Conservation (phyloP, 257 asterid species). For the Solanum sparsipilum region DNA sequence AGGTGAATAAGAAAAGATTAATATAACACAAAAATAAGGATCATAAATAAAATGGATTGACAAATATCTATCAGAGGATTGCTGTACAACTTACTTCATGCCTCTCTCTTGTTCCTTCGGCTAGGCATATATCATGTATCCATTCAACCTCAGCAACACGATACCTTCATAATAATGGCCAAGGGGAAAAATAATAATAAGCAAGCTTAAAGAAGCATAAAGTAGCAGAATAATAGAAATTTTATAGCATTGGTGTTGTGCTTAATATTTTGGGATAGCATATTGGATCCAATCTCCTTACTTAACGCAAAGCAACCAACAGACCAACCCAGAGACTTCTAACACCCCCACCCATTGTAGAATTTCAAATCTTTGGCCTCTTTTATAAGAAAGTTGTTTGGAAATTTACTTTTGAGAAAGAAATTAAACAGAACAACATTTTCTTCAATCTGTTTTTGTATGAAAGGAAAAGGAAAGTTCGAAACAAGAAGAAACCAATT, state of each 20-base stretch:
- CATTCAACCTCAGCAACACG: constrained; percentile 96
- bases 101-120: constrained; percentile 65
- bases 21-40: background rate
- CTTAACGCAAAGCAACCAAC: background rate
- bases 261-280: background rate
- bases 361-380: background rate
- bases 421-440: background rate
- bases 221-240: background rate
- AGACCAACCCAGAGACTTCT: background rate
- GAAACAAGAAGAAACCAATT: background rate
- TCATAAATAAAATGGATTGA: background rate
- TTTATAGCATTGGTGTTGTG: background rate
- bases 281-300: background rate
- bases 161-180: constrained; percentile 41
- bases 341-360: background rate
- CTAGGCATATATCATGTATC: constrained; percentile 52
- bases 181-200: background rate
- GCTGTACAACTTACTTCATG: constrained; percentile 45
- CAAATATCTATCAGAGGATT: background rate
- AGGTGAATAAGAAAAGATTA: background rate
- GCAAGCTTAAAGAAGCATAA: background rate
- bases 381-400: background rate
- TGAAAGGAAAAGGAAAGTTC: background rate
- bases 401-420: background rate
- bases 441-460: background rate